Evolutionary conservation across 345 rosid species (phyloP), one percentile per base, ranked within the genome.

Genomic region (Punica granatum): DNA sequence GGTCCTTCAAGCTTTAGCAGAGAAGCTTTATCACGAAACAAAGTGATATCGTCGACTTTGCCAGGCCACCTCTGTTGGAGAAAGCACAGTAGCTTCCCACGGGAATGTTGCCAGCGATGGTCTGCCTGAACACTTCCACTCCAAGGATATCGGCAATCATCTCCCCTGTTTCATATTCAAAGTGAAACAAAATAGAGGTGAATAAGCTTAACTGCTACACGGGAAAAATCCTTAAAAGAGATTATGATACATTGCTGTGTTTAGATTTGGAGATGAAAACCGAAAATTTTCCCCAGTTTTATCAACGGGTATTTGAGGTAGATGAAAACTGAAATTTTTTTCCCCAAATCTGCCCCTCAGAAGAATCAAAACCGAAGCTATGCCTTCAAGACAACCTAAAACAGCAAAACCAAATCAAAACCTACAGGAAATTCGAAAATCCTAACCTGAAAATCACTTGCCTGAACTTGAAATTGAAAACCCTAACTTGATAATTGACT

Each of bases 71-170:
- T 79, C 79, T 74, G 76, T 95, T 95, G 48, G 98, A 89, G 66
- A 95, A 78, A 72, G 86, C 63, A 73, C 98, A 88, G 79, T 82
- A 90, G 86, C 97, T 95, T 62, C 99, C 97, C 12, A 90, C 96
- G 25, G 89, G 95, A 80, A 88, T 88, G 73, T 88, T 92, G 69
- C 97, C 98, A 6, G 97, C 97, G 71, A 92, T 82, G 11, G 97
- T 90, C 86, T 91, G 98, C 77, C 98, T 80, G 69, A 92, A 92
- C 49, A 90, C 98, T 81, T 95, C 99, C 44, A 92, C 98, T 14
- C 93, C 96, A 65, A 95, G 98, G 71, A 90, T 98, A 82, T 95
- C 98, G 0, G 96, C 90, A 63, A 90, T 90, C 56, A 92, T 77
- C 75, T 95, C 98, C 78, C 90, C 99, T 0, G 98, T 95, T 78